Conservation (phyloP, 257 asterid species). For the Gardenia jasminoides region DNA sequence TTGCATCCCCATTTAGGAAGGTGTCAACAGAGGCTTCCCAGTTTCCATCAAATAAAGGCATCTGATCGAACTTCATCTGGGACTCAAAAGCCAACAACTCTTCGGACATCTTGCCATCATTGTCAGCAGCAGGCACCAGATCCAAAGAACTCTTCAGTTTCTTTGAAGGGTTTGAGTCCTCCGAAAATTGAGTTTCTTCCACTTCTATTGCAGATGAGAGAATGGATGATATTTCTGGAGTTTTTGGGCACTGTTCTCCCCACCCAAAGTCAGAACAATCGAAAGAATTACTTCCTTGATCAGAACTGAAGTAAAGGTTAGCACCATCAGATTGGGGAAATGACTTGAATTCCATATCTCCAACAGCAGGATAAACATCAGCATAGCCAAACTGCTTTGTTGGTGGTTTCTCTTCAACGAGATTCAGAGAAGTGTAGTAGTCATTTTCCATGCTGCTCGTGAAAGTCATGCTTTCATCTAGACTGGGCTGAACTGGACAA, state of each 20-base stretch:
- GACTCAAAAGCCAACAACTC: slow-evolving; percentile 53
- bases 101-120: slow-evolving; percentile 37
- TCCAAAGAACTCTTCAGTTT: slow-evolving; percentile 42
- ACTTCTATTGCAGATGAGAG: slow-evolving; percentile 54
- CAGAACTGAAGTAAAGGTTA: slow-evolving; percentile 60
- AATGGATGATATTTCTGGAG: slow-evolving; percentile 78
- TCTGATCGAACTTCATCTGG: slow-evolving; percentile 68
- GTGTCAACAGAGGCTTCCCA: slow-evolving; percentile 81
- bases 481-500: slow-evolving; percentile 8
- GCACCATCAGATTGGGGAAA: slow-evolving; percentile 39
- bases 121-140: slow-evolving; percentile 23
- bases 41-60: slow-evolving; percentile 56
- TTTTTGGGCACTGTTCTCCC: slow-evolving; percentile 60
- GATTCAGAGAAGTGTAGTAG: slow-evolving; percentile 35
- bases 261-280: slow-evolving; percentile 79
- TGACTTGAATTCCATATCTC: slow-evolving; percentile 42
- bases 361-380: slow-evolving; percentile 32
- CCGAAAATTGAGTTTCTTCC: slow-evolving; percentile 41
- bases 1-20: slow-evolving; percentile 54
- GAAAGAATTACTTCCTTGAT: slow-evolving; percentile 77
- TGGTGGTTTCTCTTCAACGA: slow-evolving; percentile 69
- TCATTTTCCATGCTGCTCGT: slow-evolving; percentile 15
- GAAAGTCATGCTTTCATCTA: slow-evolving; percentile 15
- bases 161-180: slow-evolving; percentile 50
- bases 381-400: slow-evolving; percentile 35